A percentile compares a stretch with the other conserved stretches of the same genome.
phyloP scores from a whole-genome alignment of 371 early-diverging fungal species.

The Nosema muscidifuracis region DNA sequence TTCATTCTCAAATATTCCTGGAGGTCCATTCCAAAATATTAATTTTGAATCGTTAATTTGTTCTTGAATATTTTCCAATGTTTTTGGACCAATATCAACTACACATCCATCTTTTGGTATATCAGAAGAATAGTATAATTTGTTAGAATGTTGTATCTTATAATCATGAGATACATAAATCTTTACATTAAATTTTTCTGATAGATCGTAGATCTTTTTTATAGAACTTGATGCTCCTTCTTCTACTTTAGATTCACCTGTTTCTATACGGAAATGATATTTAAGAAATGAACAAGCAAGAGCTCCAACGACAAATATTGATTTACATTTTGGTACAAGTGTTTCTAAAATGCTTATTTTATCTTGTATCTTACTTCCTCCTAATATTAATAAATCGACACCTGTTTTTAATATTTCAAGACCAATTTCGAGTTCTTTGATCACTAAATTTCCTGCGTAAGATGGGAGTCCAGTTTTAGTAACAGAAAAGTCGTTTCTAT shows the following conservation, averaged over 20 bases:
- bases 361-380: conserved; percentile 95
- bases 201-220: conserved; percentile 71
- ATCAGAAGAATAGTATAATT: conserved; percentile 50
- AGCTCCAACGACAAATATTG: conserved; percentile 78
- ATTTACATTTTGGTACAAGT: conserved; percentile 69
- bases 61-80: conserved; percentile 68
- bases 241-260: conserved; percentile 61
- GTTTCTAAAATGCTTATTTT: conserved; percentile 87
- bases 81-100: conserved; percentile 80
- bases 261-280: conserved; percentile 71
- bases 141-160: conserved; percentile 72
- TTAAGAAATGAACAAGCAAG: conserved; percentile 96
- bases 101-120: conserved; percentile 63
- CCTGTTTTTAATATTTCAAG: conserved; percentile 11
- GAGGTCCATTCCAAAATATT: conserved; percentile 93
- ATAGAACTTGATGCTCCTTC: conserved; percentile 72
- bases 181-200: conserved; percentile 75
- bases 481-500: conserved; percentile 86
- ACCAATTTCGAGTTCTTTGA: conserved; percentile 82
- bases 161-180: conserved; percentile 81
- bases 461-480: conserved; percentile 70
- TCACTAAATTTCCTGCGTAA: conserved; percentile 91
- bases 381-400: conserved; percentile 87
- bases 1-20: conserved; percentile 91
- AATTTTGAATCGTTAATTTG: conserved; percentile 73